These are phyloP conservation scores for Mycena floridula DNA, from an alignment of 768 basidiomycete species.

Conservation along the genomic window DNA sequence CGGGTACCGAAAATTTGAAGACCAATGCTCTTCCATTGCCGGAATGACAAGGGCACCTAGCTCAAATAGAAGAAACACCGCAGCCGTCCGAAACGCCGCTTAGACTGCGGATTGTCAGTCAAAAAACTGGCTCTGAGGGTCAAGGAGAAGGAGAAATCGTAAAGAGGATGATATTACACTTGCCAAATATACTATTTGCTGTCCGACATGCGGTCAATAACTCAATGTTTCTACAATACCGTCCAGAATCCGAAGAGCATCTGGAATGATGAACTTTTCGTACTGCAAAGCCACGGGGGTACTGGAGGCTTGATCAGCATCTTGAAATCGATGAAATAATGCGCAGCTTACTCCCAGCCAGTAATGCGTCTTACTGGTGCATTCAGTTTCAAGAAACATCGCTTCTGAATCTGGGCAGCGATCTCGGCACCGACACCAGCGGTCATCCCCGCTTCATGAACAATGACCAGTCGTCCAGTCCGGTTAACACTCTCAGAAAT, in stretches of 20 bases:
- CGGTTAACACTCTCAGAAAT: slow-evolving; percentile 77
- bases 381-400: slow-evolving; percentile 82
- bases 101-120: no score
- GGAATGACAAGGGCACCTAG: no score
- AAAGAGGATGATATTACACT: no score
- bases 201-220: no score
- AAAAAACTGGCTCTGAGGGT: no score
- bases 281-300: slow-evolving; percentile 80
- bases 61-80: no score
- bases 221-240: slow-evolving; percentile 76
- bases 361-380: slow-evolving; percentile 85
- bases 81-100: no score
- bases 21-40: no score
- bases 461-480: slow-evolving; percentile 81
- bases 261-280: slow-evolving; percentile 92
- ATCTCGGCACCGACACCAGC: slow-evolving; percentile 91
- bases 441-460: slow-evolving; percentile 87
- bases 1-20: no score
- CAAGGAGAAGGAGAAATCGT: no score
- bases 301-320: slow-evolving; percentile 28
- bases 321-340: slow-evolving; percentile 1
- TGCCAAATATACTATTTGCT: no score
- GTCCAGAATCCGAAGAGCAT: slow-evolving; percentile 77
- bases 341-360: slow-evolving; percentile 90
- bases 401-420: slow-evolving; percentile 83